Percentiles rank a stretch among this genome's conserved stretches.
Conservation (phyloP, 495 filamentous ascomycete species). For the Podospora conica region DNA sequence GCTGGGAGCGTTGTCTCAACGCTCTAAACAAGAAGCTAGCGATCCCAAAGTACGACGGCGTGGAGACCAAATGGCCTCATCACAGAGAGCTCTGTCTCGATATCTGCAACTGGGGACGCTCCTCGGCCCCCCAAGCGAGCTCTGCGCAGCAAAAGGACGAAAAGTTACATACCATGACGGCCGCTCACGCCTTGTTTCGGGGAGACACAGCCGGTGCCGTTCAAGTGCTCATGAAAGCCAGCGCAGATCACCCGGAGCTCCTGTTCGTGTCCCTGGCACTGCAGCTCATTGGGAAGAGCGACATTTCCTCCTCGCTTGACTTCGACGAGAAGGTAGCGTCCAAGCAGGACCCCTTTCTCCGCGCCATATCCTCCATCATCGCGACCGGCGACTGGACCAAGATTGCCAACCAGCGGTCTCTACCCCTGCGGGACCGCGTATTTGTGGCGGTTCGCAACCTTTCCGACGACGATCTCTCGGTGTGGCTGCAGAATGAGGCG, state of each 20-base stretch:
- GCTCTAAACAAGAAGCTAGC: slow-evolving; percentile 39
- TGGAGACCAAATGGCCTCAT: slow-evolving; percentile 58
- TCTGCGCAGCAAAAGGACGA: slow-evolving; percentile 51
- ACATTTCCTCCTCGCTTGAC: slow-evolving; percentile 29
- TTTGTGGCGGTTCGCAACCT: slow-evolving; percentile 83
- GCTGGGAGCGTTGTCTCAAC: slow-evolving; percentile 47
- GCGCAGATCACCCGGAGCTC: slow-evolving; percentile 42
- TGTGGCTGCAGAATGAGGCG: slow-evolving; percentile 61
- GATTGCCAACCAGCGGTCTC: slow-evolving; percentile 72
- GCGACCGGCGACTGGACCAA: slow-evolving; percentile 80
- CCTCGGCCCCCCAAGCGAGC: slow-evolving; percentile 52
- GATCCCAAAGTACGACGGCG: slow-evolving; percentile 38
- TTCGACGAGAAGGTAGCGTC: slow-evolving; percentile 44
- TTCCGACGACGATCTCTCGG: slow-evolving; percentile 65
- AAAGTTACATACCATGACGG: slow-evolving; percentile 72
- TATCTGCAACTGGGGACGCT: slow-evolving; percentile 65
- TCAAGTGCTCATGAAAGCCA: slow-evolving; percentile 44
- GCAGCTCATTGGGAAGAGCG: slow-evolving; percentile 41
- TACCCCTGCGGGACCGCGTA: slow-evolving; percentile 79
- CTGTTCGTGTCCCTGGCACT: slow-evolving; percentile 50
- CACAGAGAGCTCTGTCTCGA: slow-evolving; percentile 74
- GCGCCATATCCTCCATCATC: slow-evolving; percentile 88
- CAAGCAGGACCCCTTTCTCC: slow-evolving; percentile 72
- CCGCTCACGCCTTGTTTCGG: slow-evolving; percentile 70
- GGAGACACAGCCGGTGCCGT: slow-evolving; percentile 56